Conservation (phyloP, 345 rosid species). For the Geranium brycei region DNA sequence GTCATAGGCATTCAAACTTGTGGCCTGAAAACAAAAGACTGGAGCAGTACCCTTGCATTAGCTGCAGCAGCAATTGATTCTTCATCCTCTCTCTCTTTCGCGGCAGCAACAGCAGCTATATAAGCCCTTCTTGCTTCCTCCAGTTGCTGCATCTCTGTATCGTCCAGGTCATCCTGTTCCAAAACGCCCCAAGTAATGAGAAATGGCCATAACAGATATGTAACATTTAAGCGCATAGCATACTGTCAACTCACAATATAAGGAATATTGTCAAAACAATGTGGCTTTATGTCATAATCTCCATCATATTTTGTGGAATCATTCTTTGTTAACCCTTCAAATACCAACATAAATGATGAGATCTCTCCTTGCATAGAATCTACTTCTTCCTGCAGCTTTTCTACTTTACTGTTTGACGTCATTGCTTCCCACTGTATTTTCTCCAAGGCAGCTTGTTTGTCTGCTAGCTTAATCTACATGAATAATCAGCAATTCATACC, state of each 20-base stretch:
- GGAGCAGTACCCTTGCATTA: constrained; percentile 49
- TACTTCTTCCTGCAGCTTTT: constrained; percentile 64
- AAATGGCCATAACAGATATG: neutral
- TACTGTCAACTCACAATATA: constrained; percentile 30
- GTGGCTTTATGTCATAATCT: constrained; percentile 52
- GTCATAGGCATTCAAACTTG: neutral
- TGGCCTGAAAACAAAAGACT: constrained; percentile 46
- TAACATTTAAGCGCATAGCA: neutral
- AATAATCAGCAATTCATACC: constrained; percentile 5
- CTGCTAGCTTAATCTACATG: constrained; percentile 77
- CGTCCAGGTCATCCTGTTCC: constrained; percentile 47
- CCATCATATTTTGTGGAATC: constrained; percentile 19
- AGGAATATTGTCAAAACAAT: constrained; percentile 37
- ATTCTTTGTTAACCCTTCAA: constrained; percentile 47
- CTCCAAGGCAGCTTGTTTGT: constrained; percentile 88
- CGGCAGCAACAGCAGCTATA: constrained; percentile 47
- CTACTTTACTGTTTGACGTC: constrained; percentile 47
- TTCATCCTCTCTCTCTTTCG: constrained; percentile 72
- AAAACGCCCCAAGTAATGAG: neutral
- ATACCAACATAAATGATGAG: constrained; percentile 36
- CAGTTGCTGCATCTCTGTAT: constrained; percentile 38
- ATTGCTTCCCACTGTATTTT: constrained; percentile 88
- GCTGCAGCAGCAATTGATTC: constrained; percentile 68
- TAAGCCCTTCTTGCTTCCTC: constrained; percentile 79
- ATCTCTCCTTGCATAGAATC: constrained; percentile 52